Percentiles rank a stretch among this genome's conserved stretches.
These are phyloP conservation scores for Hymenoscyphus salicellus DNA, from an alignment of 2,329 filamentous ascomycete genomes.

Conservation along the genomic window DNA sequence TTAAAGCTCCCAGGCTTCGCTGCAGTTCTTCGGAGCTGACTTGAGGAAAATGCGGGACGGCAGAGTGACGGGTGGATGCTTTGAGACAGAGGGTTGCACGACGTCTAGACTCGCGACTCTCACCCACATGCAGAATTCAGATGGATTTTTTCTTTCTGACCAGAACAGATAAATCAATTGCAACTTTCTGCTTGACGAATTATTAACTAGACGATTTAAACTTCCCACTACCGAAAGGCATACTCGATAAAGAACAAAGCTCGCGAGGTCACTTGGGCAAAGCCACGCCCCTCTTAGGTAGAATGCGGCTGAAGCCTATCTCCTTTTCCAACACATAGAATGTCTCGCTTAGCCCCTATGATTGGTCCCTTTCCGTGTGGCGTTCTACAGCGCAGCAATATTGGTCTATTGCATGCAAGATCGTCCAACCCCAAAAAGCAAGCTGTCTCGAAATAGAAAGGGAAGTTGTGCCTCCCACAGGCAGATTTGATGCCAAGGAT, in stretches of 20 bases:
- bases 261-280: not conserved
- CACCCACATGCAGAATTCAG: not conserved
- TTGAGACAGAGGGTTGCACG: not conserved
- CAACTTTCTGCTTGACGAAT: not conserved
- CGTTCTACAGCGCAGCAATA: not conserved
- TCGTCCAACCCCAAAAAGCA: not conserved
- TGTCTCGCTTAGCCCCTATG: not conserved
- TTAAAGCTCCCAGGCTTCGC: too few species aligned
- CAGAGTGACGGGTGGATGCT: not conserved
- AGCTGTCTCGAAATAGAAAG: not conserved
- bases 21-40: slow-evolving; percentile 10
- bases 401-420: not conserved
- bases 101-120: not conserved
- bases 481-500: slow-evolving; percentile 1
- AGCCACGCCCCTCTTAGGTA: not conserved
- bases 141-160: not conserved
- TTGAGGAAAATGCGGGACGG: not conserved
- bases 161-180: not conserved
- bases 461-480: not conserved
- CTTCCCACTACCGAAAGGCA: not conserved
- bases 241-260: not conserved
- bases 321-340: not conserved
- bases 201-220: not conserved
- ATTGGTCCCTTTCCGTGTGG: not conserved
- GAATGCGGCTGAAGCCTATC: slow-evolving; percentile 1